Evolutionary conservation across 768 basidiomycete genomes (phyloP).

Genomic region (Leccinum sublutescens): DNA sequence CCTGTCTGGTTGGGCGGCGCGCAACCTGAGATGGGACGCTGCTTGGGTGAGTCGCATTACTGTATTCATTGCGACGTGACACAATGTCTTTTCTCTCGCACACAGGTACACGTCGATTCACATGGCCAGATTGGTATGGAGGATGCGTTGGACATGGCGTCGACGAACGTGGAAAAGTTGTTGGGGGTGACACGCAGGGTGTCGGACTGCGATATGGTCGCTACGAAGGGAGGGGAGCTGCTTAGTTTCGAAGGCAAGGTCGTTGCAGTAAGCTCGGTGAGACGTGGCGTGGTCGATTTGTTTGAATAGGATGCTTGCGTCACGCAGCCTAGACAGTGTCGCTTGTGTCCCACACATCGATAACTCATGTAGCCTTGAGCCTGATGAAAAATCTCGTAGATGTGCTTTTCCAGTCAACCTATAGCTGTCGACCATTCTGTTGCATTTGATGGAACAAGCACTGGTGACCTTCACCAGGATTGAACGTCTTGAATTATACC

Average conservation of each 20-base stretch:
- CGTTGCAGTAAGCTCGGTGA: constrained; percentile 40
- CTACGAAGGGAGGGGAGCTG: constrained; percentile 38
- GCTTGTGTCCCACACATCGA: not conserved
- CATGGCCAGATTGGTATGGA: constrained; percentile 40
- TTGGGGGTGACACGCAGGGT: constrained; percentile 34
- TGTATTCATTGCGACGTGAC: not conserved
- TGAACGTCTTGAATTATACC: too few relatives aligned
- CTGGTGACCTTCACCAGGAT: too few relatives aligned
- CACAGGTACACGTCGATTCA: constrained; percentile 35
- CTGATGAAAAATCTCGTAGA: not conserved
- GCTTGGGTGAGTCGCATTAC: constrained; percentile 80
- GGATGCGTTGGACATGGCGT: constrained; percentile 40
- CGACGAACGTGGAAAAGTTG: constrained; percentile 42
- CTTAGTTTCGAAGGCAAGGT: constrained; percentile 47
- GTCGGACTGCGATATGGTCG: constrained; percentile 38
- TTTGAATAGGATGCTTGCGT: constrained; percentile 21
- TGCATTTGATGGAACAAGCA: too few relatives aligned
- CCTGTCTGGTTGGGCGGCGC: constrained; percentile 82
- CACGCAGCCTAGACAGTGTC: not conserved
- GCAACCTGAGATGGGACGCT: constrained; percentile 84
- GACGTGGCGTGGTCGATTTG: constrained; percentile 36
- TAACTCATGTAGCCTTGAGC: too few relatives aligned
- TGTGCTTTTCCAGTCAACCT: not conserved
- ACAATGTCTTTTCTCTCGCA: not conserved
- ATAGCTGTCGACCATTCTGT: too few relatives aligned